These are phyloP conservation scores for Annulohypoxylon stygium DNA, from an alignment of 495 filamentous ascomycete genomes.

Conservation along the genomic window DNA sequence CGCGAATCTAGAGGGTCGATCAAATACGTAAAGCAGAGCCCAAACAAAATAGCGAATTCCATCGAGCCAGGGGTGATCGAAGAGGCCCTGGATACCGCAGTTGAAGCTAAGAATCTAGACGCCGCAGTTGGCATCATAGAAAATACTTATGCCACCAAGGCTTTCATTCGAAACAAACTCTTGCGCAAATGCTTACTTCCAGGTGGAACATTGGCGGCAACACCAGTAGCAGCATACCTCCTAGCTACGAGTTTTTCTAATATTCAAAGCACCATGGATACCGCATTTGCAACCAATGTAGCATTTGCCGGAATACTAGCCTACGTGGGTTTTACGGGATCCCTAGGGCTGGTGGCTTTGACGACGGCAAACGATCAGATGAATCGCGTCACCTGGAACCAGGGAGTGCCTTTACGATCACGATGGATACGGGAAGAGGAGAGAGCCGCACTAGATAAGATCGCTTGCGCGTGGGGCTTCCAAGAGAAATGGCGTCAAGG, in stretches of 20 bases:
- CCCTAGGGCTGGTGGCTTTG: slow-evolving; percentile 84
- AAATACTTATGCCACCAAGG: slow-evolving; percentile 77
- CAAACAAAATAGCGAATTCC: slow-evolving; percentile 75
- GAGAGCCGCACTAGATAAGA: slow-evolving; percentile 85
- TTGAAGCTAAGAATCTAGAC: slow-evolving; percentile 78
- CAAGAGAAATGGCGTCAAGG: slow-evolving; percentile 81
- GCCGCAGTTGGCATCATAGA: slow-evolving; percentile 85
- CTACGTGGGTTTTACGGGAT: slow-evolving; percentile 82
- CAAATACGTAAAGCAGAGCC: slow-evolving; percentile 71
- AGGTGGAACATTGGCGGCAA: slow-evolving; percentile 58
- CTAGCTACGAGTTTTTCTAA: slow-evolving; percentile 71
- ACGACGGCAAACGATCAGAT: slow-evolving; percentile 94
- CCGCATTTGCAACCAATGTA: slow-evolving; percentile 76
- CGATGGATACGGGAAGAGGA: slow-evolving; percentile 96
- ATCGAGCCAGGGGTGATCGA: slow-evolving; percentile 75
- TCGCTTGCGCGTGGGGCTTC: slow-evolving; percentile 92
- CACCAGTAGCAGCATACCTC: slow-evolving; percentile 78
- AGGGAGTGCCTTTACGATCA: slow-evolving; percentile 80
- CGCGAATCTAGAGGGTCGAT: slow-evolving; percentile 68
- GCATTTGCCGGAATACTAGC: slow-evolving; percentile 83
- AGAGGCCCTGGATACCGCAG: slow-evolving; percentile 79
- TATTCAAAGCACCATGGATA: slow-evolving; percentile 78
- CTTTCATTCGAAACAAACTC: slow-evolving; percentile 77
- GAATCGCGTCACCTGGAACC: slow-evolving; percentile 88
- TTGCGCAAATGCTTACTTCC: slow-evolving; percentile 60